phyloP scores from a whole-genome alignment of 768 basidiomycete genomes.

The Trametes cinnabarina region DNA sequence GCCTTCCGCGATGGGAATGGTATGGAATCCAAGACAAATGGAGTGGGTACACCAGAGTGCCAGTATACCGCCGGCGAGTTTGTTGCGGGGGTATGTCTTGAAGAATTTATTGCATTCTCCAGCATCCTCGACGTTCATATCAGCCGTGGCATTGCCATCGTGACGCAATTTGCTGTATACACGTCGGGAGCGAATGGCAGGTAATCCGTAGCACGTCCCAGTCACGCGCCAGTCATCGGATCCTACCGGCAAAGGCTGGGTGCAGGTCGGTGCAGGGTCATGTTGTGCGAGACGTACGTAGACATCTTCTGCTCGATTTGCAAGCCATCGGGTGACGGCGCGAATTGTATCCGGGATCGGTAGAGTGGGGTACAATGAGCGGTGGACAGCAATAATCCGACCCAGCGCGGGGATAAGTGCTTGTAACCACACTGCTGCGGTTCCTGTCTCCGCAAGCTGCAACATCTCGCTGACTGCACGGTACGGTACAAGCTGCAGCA shows the following conservation, averaged over 20 bases:
- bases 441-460: neutral
- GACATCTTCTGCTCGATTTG: neutral
- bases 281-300: neutral
- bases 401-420: neutral
- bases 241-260: too few relatives aligned
- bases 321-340: neutral
- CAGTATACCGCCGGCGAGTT: neutral
- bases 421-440: neutral
- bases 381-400: neutral
- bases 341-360: neutral
- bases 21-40: too few relatives aligned
- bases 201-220: slow-evolving; percentile 33
- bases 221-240: slow-evolving; percentile 22
- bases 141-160: slow-evolving; percentile 19
- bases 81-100: slow-evolving; percentile 26
- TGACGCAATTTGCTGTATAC: slow-evolving; percentile 28
- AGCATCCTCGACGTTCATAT: slow-evolving; percentile 10
- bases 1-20: too few relatives aligned
- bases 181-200: slow-evolving; percentile 30
- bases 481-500: slow-evolving; percentile 12
- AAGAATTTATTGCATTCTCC: slow-evolving; percentile 32
- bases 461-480: neutral
- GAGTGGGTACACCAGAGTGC: too few relatives aligned
- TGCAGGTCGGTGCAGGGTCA: neutral
- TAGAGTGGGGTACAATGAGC: neutral